phyloP scores from a whole-genome alignment of 129 eudicot genomes.

The Daucus carota region DNA sequence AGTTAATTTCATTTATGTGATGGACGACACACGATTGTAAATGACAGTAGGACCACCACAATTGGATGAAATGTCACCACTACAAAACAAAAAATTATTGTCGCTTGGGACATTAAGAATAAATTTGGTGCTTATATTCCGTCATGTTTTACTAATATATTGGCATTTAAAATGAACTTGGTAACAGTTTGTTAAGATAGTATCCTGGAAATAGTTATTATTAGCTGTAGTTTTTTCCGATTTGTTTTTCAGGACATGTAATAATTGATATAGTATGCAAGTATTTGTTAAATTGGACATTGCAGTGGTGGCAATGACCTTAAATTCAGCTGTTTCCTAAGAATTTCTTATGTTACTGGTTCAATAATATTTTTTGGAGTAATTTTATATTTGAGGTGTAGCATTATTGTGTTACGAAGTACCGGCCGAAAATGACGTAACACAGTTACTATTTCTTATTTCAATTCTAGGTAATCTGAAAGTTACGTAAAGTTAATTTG shows the following conservation, averaged over 20 bases:
- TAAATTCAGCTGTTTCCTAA: not conserved
- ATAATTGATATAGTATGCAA: not conserved
- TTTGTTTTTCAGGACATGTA: not conserved
- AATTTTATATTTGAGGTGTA: too few relatives aligned
- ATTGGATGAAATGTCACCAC: not conserved
- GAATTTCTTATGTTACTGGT: not conserved
- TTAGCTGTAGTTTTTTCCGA: not conserved
- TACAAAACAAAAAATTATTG: not conserved
- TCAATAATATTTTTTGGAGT: too few relatives aligned
- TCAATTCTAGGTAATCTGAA: not conserved
- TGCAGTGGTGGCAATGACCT: not conserved
- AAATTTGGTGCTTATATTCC: too few relatives aligned
- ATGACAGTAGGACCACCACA: not conserved
- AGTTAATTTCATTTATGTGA: too few relatives aligned
- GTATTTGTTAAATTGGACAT: not conserved
- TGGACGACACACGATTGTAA: not conserved
- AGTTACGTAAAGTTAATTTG: not conserved
- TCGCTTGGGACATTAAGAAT: not conserved
- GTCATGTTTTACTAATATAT: not conserved
- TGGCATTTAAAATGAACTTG: not conserved
- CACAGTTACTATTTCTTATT: not conserved
- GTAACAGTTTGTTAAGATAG: not conserved
- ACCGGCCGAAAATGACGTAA: not conserved
- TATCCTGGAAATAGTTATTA: not conserved
- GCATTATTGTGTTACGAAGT: not conserved